Evolutionary conservation across 192 early-diverging fungal genomes (phyloP), one percentile per base, ranked within the genome.

Genomic region (Gryganskiella cystojenkinii): DNA sequence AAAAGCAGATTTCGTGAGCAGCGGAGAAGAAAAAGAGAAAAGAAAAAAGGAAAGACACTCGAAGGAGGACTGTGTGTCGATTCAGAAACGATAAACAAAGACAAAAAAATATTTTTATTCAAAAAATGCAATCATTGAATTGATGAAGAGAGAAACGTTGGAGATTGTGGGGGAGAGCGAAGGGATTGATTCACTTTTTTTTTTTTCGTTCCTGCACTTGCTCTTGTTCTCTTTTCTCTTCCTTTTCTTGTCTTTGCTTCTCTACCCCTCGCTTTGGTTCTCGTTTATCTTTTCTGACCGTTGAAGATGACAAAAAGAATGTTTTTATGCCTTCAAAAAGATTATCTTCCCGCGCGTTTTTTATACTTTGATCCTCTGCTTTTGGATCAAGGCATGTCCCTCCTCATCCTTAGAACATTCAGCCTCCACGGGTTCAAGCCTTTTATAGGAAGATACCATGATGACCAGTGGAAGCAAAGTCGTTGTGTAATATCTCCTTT

Each of bases 21-120:
- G 34, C 52, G 34, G 45, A 25, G 24, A 57, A 56, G 24, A 37
- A 59, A 66, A 51, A 57, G 44, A 31, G 24, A 69, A 49, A 44
- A 45, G 55, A 7, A 55, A 54, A 60, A 65, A 53, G 42, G 64
- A 53, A 67, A 76, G 57, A 17, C 65, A 49, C n/a, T n/a, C n/a
- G 45, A 56, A 62, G 52, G 42, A 70, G 42, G 45, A 61, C 56
- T 34, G 50, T 44, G 34, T 27, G 25, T 57, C 5, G 9, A 27
- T 53, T 19, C 31, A 25, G 27, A 40, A 27, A 3, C 11, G 50
- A 14, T 33, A 33, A 33, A 51, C 53, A 22, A 13, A 15, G 15
- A 31, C 17, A 30, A 52, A 1, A 20, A 33, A 17, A n/a, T 30
- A 6, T n/a, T 35, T 25, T 20, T 20, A 30, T n/a, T 15, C 30